These are phyloP conservation scores for Neopestalotiopsis sp. DNA, from an alignment of 2,329 filamentous ascomycete species.

Conservation along the genomic window DNA sequence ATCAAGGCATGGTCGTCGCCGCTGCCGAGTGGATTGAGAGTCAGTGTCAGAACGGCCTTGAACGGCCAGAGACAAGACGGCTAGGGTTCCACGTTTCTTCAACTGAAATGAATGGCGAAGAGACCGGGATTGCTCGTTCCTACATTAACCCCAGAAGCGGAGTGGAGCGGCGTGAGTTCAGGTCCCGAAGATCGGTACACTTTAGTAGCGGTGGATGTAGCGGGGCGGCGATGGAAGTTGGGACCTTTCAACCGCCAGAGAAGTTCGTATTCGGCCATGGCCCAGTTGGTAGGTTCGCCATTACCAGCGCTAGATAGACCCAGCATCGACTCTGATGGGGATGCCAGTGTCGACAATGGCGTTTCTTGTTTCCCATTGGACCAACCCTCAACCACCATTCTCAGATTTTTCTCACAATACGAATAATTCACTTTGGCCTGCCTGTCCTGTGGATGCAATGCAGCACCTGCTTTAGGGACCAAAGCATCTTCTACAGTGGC, in stretches of 20 bases:
- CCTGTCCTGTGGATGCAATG: background rate
- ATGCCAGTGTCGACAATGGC: background rate
- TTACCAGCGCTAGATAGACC: background rate
- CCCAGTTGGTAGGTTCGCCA: background rate
- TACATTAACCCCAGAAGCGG: background rate
- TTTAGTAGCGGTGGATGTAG: background rate
- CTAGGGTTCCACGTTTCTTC: too few species aligned
- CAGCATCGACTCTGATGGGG: background rate
- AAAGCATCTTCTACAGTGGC: too few species aligned
- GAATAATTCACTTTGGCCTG: background rate
- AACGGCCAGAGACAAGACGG: too few species aligned
- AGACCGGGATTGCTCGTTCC: background rate
- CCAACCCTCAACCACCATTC: background rate
- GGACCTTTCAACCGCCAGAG: background rate
- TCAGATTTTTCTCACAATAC: background rate
- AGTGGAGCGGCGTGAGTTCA: background rate
- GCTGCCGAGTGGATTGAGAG: too few species aligned
- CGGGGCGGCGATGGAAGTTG: background rate
- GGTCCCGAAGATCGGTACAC: background rate
- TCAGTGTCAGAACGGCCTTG: too few species aligned
- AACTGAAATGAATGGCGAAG: too few species aligned
- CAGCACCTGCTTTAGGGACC: too few species aligned
- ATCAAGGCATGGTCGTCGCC: too few species aligned
- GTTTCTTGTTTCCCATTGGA: background rate
- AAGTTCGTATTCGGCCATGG: background rate